These are phyloP conservation scores for Westerdykella sp. DNA, from an alignment of 2,329 filamentous ascomycete genomes.

Conservation along the genomic window DNA sequence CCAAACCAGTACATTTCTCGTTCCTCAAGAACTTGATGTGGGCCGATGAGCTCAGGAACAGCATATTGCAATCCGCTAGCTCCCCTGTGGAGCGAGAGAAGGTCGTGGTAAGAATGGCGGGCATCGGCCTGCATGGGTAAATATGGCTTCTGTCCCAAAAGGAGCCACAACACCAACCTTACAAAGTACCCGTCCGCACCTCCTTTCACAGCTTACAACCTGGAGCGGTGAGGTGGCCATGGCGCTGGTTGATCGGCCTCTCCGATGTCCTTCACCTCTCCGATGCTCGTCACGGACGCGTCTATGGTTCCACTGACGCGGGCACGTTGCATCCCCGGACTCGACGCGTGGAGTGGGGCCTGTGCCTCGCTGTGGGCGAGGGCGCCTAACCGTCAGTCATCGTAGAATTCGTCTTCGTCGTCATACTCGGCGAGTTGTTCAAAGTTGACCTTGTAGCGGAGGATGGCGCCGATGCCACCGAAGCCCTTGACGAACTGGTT, in stretches of 20 bases:
- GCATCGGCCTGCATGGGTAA: conserved; percentile 21
- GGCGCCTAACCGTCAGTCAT: conserved; percentile 86
- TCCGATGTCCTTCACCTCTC: not conserved
- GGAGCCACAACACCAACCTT: conserved; percentile 17
- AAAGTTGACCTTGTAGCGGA: conserved; percentile 99
- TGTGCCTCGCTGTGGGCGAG: conserved; percentile 83
- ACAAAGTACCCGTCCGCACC: conserved; percentile 33
- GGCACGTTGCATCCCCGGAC: conserved; percentile 50
- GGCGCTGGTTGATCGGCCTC: conserved; percentile 24
- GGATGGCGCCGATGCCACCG: conserved; percentile 92
- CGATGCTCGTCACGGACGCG: conserved; percentile 20
- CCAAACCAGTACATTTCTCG: not conserved
- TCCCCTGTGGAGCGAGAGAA: conserved; percentile 33
- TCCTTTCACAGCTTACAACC: conserved; percentile 33
- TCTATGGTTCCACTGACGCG: conserved; percentile 32
- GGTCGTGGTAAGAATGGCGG: conserved; percentile 34
- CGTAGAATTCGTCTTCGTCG: conserved; percentile 80
- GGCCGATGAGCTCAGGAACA: too few relatives aligned
- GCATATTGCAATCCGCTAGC: conserved; percentile 16
- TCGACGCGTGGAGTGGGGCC: conserved; percentile 53
- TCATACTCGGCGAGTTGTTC: conserved; percentile 94
- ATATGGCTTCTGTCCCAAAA: too few relatives aligned
- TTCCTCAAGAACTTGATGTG: conserved; percentile 4
- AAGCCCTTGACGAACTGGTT: conserved; percentile 99
- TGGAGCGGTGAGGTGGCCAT: conserved; percentile 36